Conservation (phyloP, 495 filamentous ascomycete species). For the Patellaria atrata region DNA sequence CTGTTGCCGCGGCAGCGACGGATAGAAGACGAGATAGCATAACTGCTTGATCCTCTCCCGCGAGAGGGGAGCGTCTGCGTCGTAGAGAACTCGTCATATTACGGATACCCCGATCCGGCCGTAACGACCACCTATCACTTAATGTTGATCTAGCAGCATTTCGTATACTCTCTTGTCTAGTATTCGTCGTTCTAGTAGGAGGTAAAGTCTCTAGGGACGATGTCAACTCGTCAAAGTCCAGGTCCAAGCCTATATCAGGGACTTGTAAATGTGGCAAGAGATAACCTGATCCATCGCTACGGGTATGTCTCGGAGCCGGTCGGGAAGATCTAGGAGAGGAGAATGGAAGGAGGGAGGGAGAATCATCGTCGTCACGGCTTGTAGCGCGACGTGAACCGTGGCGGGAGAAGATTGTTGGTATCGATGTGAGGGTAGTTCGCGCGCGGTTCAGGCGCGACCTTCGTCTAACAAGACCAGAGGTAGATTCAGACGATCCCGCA, state of each 20-base stretch:
- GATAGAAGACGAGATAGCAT: conserved; percentile 32
- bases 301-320: conserved; percentile 9
- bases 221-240: conserved; percentile 20
- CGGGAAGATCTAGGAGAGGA: conserved; percentile 9
- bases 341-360: conserved; percentile 6
- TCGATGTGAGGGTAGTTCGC: conserved; percentile 17
- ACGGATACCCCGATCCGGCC: conserved; percentile 23
- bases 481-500: conserved; percentile 16
- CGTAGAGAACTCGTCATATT: conserved; percentile 27
- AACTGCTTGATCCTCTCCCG: conserved; percentile 31
- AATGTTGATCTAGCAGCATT: conserved; percentile 13
- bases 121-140: conserved; percentile 16
- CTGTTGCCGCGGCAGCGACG: conserved; percentile 32
- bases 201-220: conserved; percentile 1
- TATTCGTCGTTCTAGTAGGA: conserved; percentile 3
- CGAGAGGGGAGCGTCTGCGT: conserved; percentile 25
- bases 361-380: conserved; percentile 7
- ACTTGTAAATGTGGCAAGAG: conserved; percentile 14
- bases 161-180: conserved; percentile 11
- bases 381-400: conserved; percentile 8
- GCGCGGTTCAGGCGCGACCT: conserved; percentile 15
- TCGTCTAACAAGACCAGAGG: conserved; percentile 10
- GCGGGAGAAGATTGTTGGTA: conserved; percentile 17
- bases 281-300: conserved; percentile 9
- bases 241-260: conserved; percentile 14